phyloP scores from a whole-genome alignment of 768 basidiomycete species.

The Ephemerocybe angulata region DNA sequence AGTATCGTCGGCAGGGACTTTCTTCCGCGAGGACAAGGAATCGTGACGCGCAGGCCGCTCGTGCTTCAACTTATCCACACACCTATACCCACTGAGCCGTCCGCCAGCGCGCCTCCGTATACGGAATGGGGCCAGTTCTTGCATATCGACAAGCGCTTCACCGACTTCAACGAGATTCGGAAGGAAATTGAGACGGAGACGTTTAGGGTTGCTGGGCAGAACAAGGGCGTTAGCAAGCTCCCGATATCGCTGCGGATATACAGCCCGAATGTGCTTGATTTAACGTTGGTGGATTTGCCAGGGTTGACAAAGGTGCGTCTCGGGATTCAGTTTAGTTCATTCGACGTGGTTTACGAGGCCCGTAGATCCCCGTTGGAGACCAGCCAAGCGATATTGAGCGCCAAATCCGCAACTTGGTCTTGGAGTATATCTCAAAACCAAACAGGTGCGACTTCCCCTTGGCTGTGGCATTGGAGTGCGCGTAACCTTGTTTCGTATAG shows the following conservation, averaged over 20 bases:
- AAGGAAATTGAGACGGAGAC: conserved; percentile 99
- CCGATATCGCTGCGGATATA: conserved; percentile 95
- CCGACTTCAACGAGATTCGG: conserved; percentile 92
- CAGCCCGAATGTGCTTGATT: conserved; percentile 90
- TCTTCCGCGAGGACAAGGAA: conserved; percentile 85
- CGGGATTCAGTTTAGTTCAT: neutral
- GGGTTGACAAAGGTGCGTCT: conserved; percentile 86
- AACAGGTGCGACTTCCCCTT: conserved; percentile 78
- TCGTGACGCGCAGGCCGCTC: conserved; percentile 93
- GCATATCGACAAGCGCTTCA: conserved; percentile 93
- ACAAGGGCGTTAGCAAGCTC: conserved; percentile 95
- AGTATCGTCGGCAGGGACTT: conserved; percentile 95
- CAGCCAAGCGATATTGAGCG: conserved; percentile 98
- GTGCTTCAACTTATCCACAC: conserved; percentile 95
- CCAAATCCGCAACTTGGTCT: conserved; percentile 91
- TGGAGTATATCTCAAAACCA: conserved; percentile 94
- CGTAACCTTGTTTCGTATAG: conserved; percentile 34
- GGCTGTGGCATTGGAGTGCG: neutral
- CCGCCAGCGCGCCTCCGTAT: conserved; percentile 43
- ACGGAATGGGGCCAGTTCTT: conserved; percentile 97
- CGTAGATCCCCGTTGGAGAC: conserved; percentile 89
- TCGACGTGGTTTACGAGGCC: neutral
- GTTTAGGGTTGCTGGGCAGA: conserved; percentile 94
- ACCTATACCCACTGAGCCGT: conserved; percentile 52
- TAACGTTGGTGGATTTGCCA: conserved; percentile 95